Evolutionary conservation across 2,329 filamentous ascomycete genomes (phyloP).

Genomic region (Neurospora crassa): DNA sequence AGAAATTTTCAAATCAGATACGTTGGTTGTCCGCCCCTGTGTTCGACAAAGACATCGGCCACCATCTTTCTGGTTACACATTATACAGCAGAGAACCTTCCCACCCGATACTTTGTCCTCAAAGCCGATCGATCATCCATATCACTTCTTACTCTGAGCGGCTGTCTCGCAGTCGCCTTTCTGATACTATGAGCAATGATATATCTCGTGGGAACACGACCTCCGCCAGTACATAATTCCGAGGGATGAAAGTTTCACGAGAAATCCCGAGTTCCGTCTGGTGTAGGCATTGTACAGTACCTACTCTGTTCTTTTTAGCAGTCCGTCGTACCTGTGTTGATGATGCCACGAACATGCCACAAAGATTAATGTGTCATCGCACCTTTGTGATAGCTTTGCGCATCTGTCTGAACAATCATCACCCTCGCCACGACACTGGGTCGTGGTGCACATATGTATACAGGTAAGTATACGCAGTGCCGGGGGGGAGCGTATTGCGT

Average conservation of each 20-base stretch:
- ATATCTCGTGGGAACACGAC: background rate
- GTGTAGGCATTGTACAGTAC: background rate
- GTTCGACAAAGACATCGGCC: background rate
- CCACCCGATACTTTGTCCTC: background rate
- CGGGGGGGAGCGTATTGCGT: background rate
- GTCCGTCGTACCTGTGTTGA: background rate
- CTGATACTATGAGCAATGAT: background rate
- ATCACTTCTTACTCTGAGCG: background rate
- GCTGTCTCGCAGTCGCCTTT: background rate
- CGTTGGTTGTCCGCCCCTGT: background rate
- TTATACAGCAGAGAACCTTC: background rate
- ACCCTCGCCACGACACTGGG: background rate
- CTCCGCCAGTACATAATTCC: background rate
- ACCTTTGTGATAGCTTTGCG: background rate
- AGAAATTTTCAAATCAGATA: background rate
- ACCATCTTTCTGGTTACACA: background rate
- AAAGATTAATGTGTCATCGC: background rate
- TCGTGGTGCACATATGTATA: background rate
- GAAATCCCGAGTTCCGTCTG: background rate
- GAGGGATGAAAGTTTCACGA: background rate
- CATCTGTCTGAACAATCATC: background rate
- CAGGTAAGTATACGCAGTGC: background rate
- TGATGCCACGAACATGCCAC: background rate
- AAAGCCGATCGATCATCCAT: background rate
- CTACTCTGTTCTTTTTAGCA: background rate